phyloP scores from a whole-genome alignment of 2,329 filamentous ascomycete species.

The Teratosphaeria viscida region DNA sequence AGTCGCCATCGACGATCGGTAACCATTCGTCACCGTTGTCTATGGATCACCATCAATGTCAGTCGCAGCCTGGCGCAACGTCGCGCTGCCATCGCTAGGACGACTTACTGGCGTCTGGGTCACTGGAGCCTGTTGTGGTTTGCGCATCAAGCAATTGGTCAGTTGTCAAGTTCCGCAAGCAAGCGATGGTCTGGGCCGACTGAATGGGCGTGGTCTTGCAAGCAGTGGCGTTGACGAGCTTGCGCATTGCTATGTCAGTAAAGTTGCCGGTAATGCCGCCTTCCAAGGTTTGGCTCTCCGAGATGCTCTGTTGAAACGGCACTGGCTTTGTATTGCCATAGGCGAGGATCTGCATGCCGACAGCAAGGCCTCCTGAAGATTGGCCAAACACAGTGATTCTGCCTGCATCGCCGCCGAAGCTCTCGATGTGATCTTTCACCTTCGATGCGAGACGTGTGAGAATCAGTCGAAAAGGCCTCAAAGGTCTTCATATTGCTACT shows the following conservation, averaged over 20 bases:
- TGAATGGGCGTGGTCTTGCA: conserved; percentile 34
- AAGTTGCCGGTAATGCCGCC: conserved; percentile 38
- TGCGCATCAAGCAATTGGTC: conserved; percentile 35
- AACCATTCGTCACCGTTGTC: conserved; percentile 40
- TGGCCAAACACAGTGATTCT: conserved; percentile 32
- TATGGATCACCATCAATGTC: not conserved
- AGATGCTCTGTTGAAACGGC: conserved; percentile 39
- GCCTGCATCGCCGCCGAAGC: conserved; percentile 26
- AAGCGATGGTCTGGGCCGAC: conserved; percentile 35
- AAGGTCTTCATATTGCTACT: conserved; percentile 2
- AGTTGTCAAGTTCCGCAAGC: conserved; percentile 36
- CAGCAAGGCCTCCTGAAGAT: conserved; percentile 23
- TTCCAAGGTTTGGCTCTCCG: conserved; percentile 41
- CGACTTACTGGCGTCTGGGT: conserved; percentile 22
- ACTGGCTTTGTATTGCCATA: conserved; percentile 29
- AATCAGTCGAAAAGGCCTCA: not conserved
- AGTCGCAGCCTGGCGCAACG: not conserved
- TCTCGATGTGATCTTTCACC: conserved; percentile 23
- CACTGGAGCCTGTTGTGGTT: conserved; percentile 31
- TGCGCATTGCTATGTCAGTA: conserved; percentile 37
- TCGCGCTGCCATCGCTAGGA: not conserved
- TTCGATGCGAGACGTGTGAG: not conserved
- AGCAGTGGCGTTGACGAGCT: conserved; percentile 32
- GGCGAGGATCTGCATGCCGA: conserved; percentile 37
- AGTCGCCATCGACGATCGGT: conserved; percentile 41